phyloP scores from a whole-genome alignment of 225 moss, liverwort and hornwort species.

The Straminergon stramineum region DNA sequence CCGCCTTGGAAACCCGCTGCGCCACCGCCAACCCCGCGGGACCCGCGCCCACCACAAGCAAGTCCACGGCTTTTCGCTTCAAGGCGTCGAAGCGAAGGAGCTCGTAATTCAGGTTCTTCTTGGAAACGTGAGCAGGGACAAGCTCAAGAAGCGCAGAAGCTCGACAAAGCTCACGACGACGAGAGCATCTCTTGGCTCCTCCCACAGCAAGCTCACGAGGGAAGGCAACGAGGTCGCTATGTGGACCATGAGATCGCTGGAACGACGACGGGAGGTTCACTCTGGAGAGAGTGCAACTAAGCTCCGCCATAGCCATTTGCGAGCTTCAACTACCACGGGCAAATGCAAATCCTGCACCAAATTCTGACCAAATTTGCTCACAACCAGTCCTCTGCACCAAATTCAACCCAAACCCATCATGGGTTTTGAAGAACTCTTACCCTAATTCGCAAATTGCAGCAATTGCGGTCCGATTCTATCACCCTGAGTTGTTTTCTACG shows the following conservation, averaged over 20 bases:
- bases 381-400: too few species aligned
- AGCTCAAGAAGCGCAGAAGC: conserved; percentile 68
- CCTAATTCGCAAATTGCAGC: neutral
- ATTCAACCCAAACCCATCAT: conserved; percentile 6
- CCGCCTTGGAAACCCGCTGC: conserved; percentile 75
- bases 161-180: neutral
- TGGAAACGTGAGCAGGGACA: conserved; percentile 55
- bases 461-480: neutral
- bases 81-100: conserved; percentile 66
- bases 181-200: neutral
- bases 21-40: conserved; percentile 95
- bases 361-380: too few species aligned
- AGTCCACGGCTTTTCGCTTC: conserved; percentile 57
- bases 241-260: neutral
- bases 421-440: neutral
- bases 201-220: neutral
- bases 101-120: conserved; percentile 63
- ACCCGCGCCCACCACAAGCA: conserved; percentile 89
- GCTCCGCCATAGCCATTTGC: conserved; percentile 35
- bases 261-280: neutral
- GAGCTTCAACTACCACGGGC: neutral
- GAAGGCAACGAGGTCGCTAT: neutral
- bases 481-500: neutral
- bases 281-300: conserved; percentile 12
- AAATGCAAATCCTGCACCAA: neutral